Base-by-base conservation (phyloP, 1,139 yeast genomes). In the Candida sp. region DNA sequence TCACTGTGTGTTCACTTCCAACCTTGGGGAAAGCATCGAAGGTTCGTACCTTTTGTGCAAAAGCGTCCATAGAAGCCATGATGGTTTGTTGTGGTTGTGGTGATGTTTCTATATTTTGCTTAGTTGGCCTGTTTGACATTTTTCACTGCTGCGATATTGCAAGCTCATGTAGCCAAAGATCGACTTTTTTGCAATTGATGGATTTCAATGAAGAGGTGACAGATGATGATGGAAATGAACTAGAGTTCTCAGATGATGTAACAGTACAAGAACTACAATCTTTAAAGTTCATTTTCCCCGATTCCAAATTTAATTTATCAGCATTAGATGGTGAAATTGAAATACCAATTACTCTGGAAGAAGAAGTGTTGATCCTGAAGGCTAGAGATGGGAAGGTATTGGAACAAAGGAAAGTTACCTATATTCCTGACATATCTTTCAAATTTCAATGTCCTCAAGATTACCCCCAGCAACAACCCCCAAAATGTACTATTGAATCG, bases 21-120 rank as follows among this genome's bases (percentile, higher is more conserved):
- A 89, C 88, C 63, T 91, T 91, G 21, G 98, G 91, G 56, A 89
- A 89, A 30, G 97, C 97, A 70, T 89, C 97, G 63, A 89, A 88
- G 6, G 90, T 76, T 54, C 79, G 72, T 41, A 85, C 80, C 48
- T 51, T 61, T 35, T 52, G 63, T 22, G 73, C 52, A 47, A 73
- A 62, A 5, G 66, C 41, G 36, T 71, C 75, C 77, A 73, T 73
- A n/a, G 36, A 22, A 21, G 23, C 21, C 37, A 32, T 33, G 36
- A 2, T 32, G 12, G 19, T 32, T 15, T 15, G 19, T 15, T 15
- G 19, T 15, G 19, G 19, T 15, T 15, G 19, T 15, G 19, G 19
- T 15, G 19, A 15, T 15, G 19, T 15, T 15, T 15, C 3, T 15
- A 15, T 15, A 15, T 15, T 15, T 2, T 15, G 19, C 19, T 15